A percentile compares a stretch with the other conserved stretches of the same genome.
Evolutionary conservation across 192 early-diverging fungal species (phyloP).

Genomic region (Dimargaris xerosporica): DNA sequence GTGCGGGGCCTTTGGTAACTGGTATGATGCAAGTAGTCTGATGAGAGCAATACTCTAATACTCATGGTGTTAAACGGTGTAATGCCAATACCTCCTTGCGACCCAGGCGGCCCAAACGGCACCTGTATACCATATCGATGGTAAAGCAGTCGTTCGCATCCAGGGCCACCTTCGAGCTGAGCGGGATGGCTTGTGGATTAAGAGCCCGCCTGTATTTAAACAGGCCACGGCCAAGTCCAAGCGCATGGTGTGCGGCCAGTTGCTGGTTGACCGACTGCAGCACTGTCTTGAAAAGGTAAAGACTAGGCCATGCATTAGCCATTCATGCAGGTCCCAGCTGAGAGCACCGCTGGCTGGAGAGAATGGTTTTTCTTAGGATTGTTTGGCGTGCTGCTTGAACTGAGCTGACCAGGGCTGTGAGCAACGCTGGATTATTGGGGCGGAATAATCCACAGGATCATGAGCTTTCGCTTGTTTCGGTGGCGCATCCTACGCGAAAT

Average conservation of each 20-base stretch:
- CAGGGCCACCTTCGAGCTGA: neutral
- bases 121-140: neutral
- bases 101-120: neutral
- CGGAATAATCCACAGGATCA: neutral
- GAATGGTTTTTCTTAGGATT: no score
- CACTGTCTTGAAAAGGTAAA: neutral
- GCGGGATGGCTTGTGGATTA: neutral
- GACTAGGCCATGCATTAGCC: neutral
- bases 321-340: neutral
- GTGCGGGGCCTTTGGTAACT: neutral
- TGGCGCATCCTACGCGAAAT: neutral
- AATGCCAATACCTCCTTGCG: neutral
- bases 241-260: neutral
- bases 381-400: neutral
- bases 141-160: neutral
- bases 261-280: neutral
- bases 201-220: neutral
- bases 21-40: neutral
- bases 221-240: neutral
- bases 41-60: no score
- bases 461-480: neutral
- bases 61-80: neutral
- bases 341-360: neutral
- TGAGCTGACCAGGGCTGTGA: neutral
- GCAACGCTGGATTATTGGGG: no score